A percentile compares a stretch with the other conserved stretches of the same genome.
Evolutionary conservation across 192 early-diverging fungal genomes (phyloP).

Genomic region (Kickxella alabastrina): DNA sequence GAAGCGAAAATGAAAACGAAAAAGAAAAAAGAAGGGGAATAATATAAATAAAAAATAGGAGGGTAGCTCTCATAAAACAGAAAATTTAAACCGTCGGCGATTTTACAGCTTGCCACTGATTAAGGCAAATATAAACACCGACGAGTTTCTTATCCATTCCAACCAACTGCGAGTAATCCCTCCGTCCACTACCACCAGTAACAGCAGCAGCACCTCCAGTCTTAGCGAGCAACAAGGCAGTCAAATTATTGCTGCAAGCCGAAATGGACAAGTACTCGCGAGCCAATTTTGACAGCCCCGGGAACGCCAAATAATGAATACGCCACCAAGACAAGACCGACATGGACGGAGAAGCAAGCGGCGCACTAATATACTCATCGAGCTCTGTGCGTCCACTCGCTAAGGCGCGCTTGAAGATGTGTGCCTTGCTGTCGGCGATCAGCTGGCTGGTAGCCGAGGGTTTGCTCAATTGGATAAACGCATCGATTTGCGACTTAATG

Average conservation of each 20-base stretch:
- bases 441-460: slow-evolving; percentile 18
- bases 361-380: slow-evolving; percentile 37
- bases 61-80: neutral
- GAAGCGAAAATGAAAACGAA: too few species aligned
- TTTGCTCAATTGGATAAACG: slow-evolving; percentile 26
- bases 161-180: slow-evolving; percentile 35
- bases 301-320: slow-evolving; percentile 27
- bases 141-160: slow-evolving; percentile 32
- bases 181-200: too few species aligned
- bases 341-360: slow-evolving; percentile 26
- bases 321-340: slow-evolving; percentile 36
- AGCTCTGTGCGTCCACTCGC: slow-evolving; percentile 38
- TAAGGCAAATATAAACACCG: slow-evolving; percentile 27
- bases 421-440: slow-evolving; percentile 28
- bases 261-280: slow-evolving; percentile 44
- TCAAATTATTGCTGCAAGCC: slow-evolving; percentile 16
- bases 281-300: slow-evolving; percentile 25
- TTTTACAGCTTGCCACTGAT: slow-evolving; percentile 48
- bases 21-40: neutral
- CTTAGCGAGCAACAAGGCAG: slow-evolving; percentile 15
- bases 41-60: slow-evolving; percentile 1
- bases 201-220: too few species aligned
- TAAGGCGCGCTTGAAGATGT: slow-evolving; percentile 33
- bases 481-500: slow-evolving; percentile 24
- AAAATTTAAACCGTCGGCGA: neutral